Base-by-base conservation (phyloP, 768 basidiomycete species). In the Mycena venus region DNA sequence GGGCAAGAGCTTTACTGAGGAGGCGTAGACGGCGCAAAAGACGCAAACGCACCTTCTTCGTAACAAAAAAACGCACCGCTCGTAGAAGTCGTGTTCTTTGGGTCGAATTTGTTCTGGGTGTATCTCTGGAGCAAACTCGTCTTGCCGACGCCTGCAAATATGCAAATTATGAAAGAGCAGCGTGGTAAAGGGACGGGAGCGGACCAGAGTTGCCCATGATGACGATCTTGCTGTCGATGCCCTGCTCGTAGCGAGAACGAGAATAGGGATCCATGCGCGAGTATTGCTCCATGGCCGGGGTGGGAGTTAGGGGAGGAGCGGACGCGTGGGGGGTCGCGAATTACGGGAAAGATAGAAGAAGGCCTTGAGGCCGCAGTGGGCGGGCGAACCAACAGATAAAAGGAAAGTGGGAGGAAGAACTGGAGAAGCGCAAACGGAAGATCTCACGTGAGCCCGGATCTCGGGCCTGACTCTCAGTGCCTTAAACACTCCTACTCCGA, bases 151-250 rank as follows among this genome's bases (percentile, higher is more conserved):
- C 95, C 95, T 96, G 76, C 1, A 40, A 64, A 49, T 11, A 55
- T 70, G 27, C 62, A 61, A 9, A 31, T 42, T 31, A 25, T 49
- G 27, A 68, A 11, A 49, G 68, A 23, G 59, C 21, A 17, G 31
- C 34, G 60, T 40, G 61, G 40, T n/a, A 51, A 56, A 66, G 19
- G 38, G 32, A 74, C 51, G 67, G 58, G 36, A 75, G 62, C 79
- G 59, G 49, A 85, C 87, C 87, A 74, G 88, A 88, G 84, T 94
- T 96, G 86, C 95, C 96, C 94, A 97, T 96, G 79, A 98, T 91
- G 82, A 98, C 96, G 83, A 97, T 95, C 91, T 97, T 97, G 83
- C 94, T 95, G 88, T 98, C 96, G 84, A 97, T 89, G 78, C 94
- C 94, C 77, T 93, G 92, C 81, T 95, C 94, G 83, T 92, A 94